A percentile compares a stretch with the other conserved stretches of the same genome.
These are phyloP conservation scores for Pseudopyrenochaeta lycopersici DNA, from an alignment of 2,329 filamentous ascomycete genomes.

Conservation along the genomic window DNA sequence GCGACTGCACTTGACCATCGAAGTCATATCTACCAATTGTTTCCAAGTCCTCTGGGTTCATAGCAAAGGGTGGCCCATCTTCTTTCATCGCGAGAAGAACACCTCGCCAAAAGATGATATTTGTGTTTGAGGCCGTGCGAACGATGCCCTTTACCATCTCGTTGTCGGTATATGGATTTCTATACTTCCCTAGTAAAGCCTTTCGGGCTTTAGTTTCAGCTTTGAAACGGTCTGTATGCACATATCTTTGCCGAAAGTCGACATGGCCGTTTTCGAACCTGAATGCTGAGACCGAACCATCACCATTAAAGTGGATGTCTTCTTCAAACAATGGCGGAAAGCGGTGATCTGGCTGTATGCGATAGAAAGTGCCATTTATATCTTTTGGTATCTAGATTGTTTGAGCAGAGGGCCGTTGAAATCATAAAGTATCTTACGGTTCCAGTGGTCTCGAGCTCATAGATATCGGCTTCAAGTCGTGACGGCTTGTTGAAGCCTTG, in stretches of 20 bases:
- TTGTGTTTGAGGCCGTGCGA: constrained; percentile 67
- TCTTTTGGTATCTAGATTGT: constrained; percentile 47
- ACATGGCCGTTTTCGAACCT: constrained; percentile 53
- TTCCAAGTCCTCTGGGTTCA: constrained; percentile 53
- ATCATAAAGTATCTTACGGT: constrained; percentile 13
- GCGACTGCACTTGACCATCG: constrained; percentile 48
- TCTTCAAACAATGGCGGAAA: constrained; percentile 65
- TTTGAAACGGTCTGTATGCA: constrained; percentile 54
- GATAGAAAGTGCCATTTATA: constrained; percentile 57
- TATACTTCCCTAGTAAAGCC: constrained; percentile 63
- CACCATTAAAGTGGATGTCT: constrained; percentile 61
- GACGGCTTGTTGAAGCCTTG: constrained; percentile 53
- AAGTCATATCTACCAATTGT: constrained; percentile 53
- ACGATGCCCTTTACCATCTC: constrained; percentile 65
- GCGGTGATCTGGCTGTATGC: constrained; percentile 56
- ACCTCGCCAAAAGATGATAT: constrained; percentile 67
- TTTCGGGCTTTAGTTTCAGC: constrained; percentile 49
- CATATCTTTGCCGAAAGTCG: constrained; percentile 54
- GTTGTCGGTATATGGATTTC: constrained; percentile 66
- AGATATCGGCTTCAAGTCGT: constrained; percentile 52
- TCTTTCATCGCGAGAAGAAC: constrained; percentile 65
- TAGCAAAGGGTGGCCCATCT: constrained; percentile 49
- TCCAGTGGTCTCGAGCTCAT: constrained; percentile 51
- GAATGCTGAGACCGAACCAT: constrained; percentile 55
- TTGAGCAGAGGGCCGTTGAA: background rate